Conservation (phyloP, 805 yeast species). For the Candida ulmi region DNA sequence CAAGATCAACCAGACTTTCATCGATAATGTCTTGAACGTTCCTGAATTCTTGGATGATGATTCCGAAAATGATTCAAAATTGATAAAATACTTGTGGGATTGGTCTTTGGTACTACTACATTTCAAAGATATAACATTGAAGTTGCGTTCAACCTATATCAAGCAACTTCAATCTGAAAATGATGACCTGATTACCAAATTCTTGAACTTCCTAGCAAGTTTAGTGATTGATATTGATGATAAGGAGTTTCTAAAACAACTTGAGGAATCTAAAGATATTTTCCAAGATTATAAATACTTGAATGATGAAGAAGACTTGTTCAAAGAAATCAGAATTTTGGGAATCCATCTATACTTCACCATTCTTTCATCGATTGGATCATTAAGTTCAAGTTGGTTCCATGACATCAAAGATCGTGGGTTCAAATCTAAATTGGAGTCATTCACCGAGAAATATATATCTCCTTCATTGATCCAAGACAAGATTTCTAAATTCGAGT, state of each 20-base stretch:
- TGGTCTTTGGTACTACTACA: slow-evolving; percentile 62
- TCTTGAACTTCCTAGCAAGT: slow-evolving; percentile 51
- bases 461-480: slow-evolving; percentile 59
- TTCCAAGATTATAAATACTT: slow-evolving; percentile 19
- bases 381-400: slow-evolving; percentile 64
- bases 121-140: slow-evolving; percentile 60
- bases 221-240: slow-evolving; percentile 37
- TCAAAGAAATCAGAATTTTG: slow-evolving; percentile 30
- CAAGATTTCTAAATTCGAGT: slow-evolving; percentile 48
- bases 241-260: slow-evolving; percentile 16
- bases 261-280: slow-evolving; percentile 14
- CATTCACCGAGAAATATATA: slow-evolving; percentile 52
- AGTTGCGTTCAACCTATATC: slow-evolving; percentile 56
- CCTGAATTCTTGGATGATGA: slow-evolving; percentile 33
- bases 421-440: slow-evolving; percentile 53
- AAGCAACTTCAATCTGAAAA: slow-evolving; percentile 43
- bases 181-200: slow-evolving; percentile 36
- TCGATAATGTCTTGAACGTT: slow-evolving; percentile 27
- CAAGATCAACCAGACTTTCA: slow-evolving; percentile 28
- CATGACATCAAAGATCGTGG: slow-evolving; percentile 63
- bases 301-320: slow-evolving; percentile 7
- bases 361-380: slow-evolving; percentile 46
- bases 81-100: slow-evolving; percentile 50
- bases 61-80: slow-evolving; percentile 29
- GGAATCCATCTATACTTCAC: slow-evolving; percentile 47